These are phyloP conservation scores for Backusella mclennaniae DNA, from an alignment of 192 early-diverging fungal species.

Conservation along the genomic window DNA sequence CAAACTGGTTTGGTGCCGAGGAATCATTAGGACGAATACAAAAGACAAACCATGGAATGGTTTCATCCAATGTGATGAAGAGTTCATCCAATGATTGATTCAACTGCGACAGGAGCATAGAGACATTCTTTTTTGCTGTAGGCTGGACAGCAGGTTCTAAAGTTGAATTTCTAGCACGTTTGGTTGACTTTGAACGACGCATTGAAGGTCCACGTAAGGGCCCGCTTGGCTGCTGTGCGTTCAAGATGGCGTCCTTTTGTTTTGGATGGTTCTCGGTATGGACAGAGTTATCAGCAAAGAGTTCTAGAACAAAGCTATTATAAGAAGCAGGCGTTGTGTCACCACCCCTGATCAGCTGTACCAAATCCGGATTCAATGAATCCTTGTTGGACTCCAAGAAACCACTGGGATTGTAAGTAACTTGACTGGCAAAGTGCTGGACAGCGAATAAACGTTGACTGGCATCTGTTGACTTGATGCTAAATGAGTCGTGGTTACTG, in stretches of 20 bases:
- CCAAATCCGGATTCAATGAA: slow-evolving; percentile 78
- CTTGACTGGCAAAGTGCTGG: slow-evolving; percentile 75
- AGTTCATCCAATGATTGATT: slow-evolving; percentile 69
- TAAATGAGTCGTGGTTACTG: slow-evolving; percentile 46
- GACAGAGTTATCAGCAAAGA: slow-evolving; percentile 74
- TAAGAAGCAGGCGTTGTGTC: slow-evolving; percentile 54
- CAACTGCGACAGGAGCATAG: slow-evolving; percentile 62
- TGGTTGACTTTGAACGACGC: slow-evolving; percentile 43
- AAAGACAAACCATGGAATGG: slow-evolving; percentile 76
- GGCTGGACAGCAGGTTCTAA: background rate
- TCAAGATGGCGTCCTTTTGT: slow-evolving; percentile 67
- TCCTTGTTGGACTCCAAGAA: slow-evolving; percentile 82
- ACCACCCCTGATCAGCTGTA: slow-evolving; percentile 77
- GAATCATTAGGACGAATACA: slow-evolving; percentile 76
- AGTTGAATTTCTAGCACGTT: background rate
- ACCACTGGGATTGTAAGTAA: slow-evolving; percentile 60
- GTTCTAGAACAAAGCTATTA: slow-evolving; percentile 71
- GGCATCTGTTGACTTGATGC: slow-evolving; percentile 34
- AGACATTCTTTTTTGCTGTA: slow-evolving; percentile 41
- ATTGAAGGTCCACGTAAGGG: slow-evolving; percentile 68
- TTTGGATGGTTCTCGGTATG: slow-evolving; percentile 84
- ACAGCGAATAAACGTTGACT: slow-evolving; percentile 66
- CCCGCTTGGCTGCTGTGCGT: slow-evolving; percentile 71
- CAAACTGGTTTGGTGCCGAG: slow-evolving; percentile 59
- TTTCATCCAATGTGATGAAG: slow-evolving; percentile 70